Evolutionary conservation across 208 protist genomes (phyloP), one percentile per base, ranked within the genome.

Genomic region (Leishmania major): DNA sequence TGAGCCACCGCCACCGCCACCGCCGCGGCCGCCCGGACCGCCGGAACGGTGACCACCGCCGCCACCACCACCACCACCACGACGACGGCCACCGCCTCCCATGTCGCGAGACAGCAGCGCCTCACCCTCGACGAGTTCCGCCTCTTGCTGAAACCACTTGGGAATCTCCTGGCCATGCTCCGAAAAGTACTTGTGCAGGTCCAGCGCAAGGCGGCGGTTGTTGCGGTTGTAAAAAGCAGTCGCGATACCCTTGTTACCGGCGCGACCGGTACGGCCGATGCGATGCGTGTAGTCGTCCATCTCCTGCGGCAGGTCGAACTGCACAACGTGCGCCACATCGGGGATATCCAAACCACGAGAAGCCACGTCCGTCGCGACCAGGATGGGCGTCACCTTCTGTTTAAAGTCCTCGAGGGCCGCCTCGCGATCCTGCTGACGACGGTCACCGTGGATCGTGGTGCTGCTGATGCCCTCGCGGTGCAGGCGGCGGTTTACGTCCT

Each of bases 241-340:
- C 6, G 99, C 98, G 17, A 94, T 78, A 81, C 99, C 99, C 75
- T 90, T 94, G 88, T 99, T 99, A 74, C 99, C 99, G 5, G 98
- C 99, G 80, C 99, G 94, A 35, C 99, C 99, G 10, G 99, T 99
- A 91, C 99, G 95, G 83, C 99, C 99, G 87, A 99, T 99, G 72
- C 99, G 93, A 91, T 99, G 99, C 6, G 99, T 98, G 91, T 99
- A 99, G 84, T 99, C 98, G 72, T 99, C 98, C 86, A 99, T 99
- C 89, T 98, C 92, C 31, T 89, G 87, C 31, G 99, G 98, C 47
- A 99, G 84, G 85, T 99, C 98, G 80, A 98, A 99, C 88, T 99
- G 99, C 79, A 99, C 98, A 76, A 99, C 98, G 81, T 99, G 96
- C 13, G 84, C 81, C 35, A 99, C 99, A 82, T 99, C 95, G 11